Evolutionary conservation across 805 yeast species (phyloP), one percentile per base, ranked within the genome.

Genomic region (Spencermartinsiella europaea): DNA sequence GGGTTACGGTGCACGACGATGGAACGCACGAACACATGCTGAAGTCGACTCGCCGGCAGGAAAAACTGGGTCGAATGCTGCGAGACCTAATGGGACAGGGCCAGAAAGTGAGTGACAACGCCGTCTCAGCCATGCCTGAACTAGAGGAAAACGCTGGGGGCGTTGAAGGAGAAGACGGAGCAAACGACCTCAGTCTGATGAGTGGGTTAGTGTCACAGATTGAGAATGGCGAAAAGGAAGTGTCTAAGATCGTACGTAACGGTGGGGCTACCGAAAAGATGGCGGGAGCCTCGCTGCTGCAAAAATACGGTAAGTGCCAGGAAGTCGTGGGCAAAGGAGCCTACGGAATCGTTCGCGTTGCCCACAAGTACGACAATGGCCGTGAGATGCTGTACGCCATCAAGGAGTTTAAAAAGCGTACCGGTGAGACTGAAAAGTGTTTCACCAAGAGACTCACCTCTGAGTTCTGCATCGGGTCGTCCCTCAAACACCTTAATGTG

Each of bases 281-380:
- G 14, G 22, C 15, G 10, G 17, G n/a, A 21, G 17, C 14, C 17
- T n/a, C 88, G n/a, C 86, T 91, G 67, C 84, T 80, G n/a, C 90
- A 88, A 54, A 84, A 88, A 60, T 90, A 91, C 64, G 98, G 98
- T 38, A 76, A 83, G 48, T 87, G 96, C 62, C 95, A 85, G 65
- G 96, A 88, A 61, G 86, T 89, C 37, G 78, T 91, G 52, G 98
- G 98, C 21, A 75, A 84, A 45, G 98, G 97, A 34, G 81, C 96
- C 0, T 90, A 85, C 70, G 98, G 98, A 21, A 86, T 87, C 40
- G 97, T 90, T 16, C 72, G 95, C 52, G 76, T 91, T 5, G 78
- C 95, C 3, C 96, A 90, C 68, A 75, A 74, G 56, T 54, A 62
- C 14, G 73, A 72, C 46, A 52, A 55, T 17, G 53, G 48, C 50